Conservation (phyloP, 768 basidiomycete species). For the Vararia minispora region DNA sequence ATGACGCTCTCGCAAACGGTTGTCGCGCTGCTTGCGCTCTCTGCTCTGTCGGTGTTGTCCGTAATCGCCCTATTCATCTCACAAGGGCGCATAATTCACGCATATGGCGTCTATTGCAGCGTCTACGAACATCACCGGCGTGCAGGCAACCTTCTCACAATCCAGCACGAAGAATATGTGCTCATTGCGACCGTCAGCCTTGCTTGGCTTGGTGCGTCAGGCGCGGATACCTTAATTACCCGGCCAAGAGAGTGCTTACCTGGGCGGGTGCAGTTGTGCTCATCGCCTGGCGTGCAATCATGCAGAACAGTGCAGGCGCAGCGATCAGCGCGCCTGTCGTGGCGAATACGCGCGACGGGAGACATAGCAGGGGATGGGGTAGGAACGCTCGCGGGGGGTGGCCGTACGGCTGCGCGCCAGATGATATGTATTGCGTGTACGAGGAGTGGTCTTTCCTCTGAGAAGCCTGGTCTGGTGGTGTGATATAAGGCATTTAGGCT, state of each 20-base stretch:
- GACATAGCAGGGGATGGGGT: neutral
- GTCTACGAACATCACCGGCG: conserved; percentile 56
- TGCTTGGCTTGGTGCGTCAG: conserved; percentile 61
- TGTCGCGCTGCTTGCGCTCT: conserved; percentile 57
- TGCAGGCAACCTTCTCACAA: conserved; percentile 51
- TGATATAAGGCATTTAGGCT: no score
- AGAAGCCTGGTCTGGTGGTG: conserved; percentile 1
- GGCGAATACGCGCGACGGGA: conserved; percentile 11
- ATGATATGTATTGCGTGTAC: conserved; percentile 56
- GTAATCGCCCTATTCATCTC: no score
- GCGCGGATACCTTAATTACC: neutral
- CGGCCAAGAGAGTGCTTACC: conserved; percentile 18
- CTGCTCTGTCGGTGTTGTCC: conserved; percentile 56
- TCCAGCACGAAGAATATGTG: conserved; percentile 62
- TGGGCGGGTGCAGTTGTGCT: conserved; percentile 31
- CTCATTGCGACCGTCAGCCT: conserved; percentile 63
- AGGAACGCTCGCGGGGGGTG: conserved; percentile 18
- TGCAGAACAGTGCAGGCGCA: conserved; percentile 5
- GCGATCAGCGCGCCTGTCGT: conserved; percentile 10
- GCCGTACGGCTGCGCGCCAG: conserved; percentile 45
- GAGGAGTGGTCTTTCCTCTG: conserved; percentile 55
- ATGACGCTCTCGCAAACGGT: conserved; percentile 46
- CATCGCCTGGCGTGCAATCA: conserved; percentile 29
- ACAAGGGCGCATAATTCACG: no score
- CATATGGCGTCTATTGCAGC: conserved; percentile 24